These are phyloP conservation scores for Wickerhamiella hasegawae DNA, from an alignment of 805 yeast species.

Conservation along the genomic window DNA sequence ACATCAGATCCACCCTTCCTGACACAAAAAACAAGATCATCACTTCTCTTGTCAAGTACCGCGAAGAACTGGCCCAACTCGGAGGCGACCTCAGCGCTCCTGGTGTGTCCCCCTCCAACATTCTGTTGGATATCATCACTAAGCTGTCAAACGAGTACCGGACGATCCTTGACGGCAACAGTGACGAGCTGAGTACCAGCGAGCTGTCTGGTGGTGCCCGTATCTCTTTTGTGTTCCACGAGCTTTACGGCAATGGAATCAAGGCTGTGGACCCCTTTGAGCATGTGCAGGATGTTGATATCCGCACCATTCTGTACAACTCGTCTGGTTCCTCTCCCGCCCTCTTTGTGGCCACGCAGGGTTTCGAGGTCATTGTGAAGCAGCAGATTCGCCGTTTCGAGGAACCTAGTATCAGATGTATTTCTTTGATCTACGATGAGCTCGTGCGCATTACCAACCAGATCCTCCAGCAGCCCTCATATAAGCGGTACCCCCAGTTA, in stretches of 20 bases:
- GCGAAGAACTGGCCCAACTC: constrained; percentile 54
- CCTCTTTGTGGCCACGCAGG: constrained; percentile 90
- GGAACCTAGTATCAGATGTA: constrained; percentile 83
- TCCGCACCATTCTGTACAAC: constrained; percentile 92
- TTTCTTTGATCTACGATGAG: constrained; percentile 85
- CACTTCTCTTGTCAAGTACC: constrained; percentile 69
- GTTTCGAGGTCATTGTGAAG: constrained; percentile 85
- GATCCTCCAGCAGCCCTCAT: constrained; percentile 65
- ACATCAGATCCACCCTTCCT: constrained; percentile 76
- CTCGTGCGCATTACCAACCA: constrained; percentile 80
- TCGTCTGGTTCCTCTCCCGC: constrained; percentile 95
- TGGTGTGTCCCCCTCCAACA: constrained; percentile 44
- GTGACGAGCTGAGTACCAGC: constrained; percentile 71
- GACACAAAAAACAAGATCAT: constrained; percentile 88
- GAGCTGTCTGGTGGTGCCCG: constrained; percentile 98
- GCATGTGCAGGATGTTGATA: constrained; percentile 87
- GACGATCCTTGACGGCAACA: constrained; percentile 85
- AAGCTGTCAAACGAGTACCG: constrained; percentile 87
- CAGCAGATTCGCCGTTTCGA: constrained; percentile 88
- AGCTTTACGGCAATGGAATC: constrained; percentile 86
- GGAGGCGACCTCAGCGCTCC: constrained; percentile 73
- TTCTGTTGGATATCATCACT: constrained; percentile 81
- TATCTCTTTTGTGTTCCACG: constrained; percentile 94
- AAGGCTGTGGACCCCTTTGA: constrained; percentile 89
- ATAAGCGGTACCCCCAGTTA: constrained; percentile 80